phyloP scores from a whole-genome alignment of 331 rosid species.

The Malus hybrid region DNA sequence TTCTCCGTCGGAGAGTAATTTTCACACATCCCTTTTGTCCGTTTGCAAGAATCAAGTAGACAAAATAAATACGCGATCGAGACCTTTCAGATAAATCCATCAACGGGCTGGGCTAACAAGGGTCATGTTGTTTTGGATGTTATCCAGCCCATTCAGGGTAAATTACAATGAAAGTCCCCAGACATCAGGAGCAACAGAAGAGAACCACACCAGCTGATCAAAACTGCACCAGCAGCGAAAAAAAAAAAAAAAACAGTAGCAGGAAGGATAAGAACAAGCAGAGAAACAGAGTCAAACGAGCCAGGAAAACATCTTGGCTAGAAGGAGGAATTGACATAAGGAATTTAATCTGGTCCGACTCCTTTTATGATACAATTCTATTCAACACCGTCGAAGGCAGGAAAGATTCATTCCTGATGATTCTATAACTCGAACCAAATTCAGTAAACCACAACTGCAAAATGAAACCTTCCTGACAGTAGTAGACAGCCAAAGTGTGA shows the following conservation, averaged over 20 bases:
- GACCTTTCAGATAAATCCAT: background rate
- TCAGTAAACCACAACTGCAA: background rate
- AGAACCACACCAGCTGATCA: background rate
- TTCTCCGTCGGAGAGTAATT: background rate
- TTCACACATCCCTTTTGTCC: too few relatives aligned
- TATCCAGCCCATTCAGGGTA: background rate
- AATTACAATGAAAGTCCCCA: background rate
- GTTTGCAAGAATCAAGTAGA: background rate
- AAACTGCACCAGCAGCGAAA: background rate
- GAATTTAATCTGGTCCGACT: background rate
- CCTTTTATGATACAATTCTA: too few relatives aligned
- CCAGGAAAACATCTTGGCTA: background rate
- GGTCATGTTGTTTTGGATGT: background rate
- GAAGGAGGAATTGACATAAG: background rate
- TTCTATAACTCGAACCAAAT: background rate
- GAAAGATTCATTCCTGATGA: background rate
- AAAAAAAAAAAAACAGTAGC: background rate
- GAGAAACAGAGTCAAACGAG: background rate
- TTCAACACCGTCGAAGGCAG: background rate
- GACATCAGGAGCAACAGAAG: background rate
- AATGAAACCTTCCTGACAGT: background rate
- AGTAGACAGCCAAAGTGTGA: background rate
- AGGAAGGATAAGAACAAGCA: background rate
- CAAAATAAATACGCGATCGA: background rate
- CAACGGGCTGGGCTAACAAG: background rate